Percentiles rank a stretch among this genome's conserved stretches.
phyloP scores from a whole-genome alignment of 371 early-diverging fungal species.

The Rhizomucor pusillus region DNA sequence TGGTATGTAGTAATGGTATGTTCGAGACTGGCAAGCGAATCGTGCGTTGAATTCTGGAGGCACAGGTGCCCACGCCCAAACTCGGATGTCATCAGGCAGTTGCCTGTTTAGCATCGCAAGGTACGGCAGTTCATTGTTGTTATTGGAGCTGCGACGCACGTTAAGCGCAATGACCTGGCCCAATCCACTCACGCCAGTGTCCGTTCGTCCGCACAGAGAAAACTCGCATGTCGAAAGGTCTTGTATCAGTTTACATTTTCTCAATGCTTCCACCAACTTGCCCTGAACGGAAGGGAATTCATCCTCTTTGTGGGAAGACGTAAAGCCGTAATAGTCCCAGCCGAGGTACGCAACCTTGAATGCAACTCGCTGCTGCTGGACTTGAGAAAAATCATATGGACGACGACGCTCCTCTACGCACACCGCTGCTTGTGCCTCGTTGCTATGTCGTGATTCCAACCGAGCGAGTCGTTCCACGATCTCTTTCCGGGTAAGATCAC shows the following conservation, averaged over 20 bases:
- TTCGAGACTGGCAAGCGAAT: constrained; percentile 85
- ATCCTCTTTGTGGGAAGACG: constrained; percentile 54
- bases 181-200: constrained; percentile 91
- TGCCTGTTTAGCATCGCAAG: constrained; percentile 79
- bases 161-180: constrained; percentile 85
- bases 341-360: constrained; percentile 90
- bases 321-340: constrained; percentile 88
- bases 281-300: constrained; percentile 78
- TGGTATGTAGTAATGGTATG: constrained; percentile 92
- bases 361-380: constrained; percentile 66
- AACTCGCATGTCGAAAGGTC: constrained; percentile 61
- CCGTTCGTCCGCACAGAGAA: constrained; percentile 90
- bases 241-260: constrained; percentile 67
- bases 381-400: no score
- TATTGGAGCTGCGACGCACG: constrained; percentile 57
- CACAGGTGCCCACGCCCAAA: constrained; percentile 91
- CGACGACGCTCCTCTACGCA: no score
- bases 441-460: neutral
- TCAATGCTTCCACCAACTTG: constrained; percentile 74
- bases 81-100: constrained; percentile 86
- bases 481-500: neutral
- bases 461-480: neutral
- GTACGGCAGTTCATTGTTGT: constrained; percentile 48
- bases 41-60: constrained; percentile 79
- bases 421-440: neutral